Conservation (phyloP, 441 rosid species). For the Brassica hybrid region DNA sequence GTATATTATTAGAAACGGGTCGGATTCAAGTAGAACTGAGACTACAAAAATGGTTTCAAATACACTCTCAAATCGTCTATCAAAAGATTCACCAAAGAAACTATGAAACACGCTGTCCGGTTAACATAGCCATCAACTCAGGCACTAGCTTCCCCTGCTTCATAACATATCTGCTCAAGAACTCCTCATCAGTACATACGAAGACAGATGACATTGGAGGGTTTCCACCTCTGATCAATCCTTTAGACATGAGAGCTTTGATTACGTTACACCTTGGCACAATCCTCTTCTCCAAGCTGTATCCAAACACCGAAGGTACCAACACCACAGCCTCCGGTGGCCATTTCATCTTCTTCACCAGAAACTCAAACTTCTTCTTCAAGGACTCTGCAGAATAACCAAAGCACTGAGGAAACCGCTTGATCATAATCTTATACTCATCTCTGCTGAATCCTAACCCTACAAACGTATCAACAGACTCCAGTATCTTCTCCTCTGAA, state of each 20-base stretch:
- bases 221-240: conserved; percentile 33
- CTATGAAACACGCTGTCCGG: background rate
- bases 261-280: conserved; percentile 48
- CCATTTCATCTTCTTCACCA: conserved; percentile 44
- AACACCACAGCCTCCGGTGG: conserved; percentile 29
- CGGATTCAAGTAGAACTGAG: background rate
- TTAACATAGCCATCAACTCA: conserved; percentile 32
- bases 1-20: background rate
- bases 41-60: conserved; percentile 9
- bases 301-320: conserved; percentile 15
- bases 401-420: conserved; percentile 23
- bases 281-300: conserved; percentile 32
- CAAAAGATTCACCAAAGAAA: too few relatives aligned
- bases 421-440: conserved; percentile 14
- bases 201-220: conserved; percentile 37
- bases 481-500: conserved; percentile 41
- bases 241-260: conserved; percentile 37
- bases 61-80: background rate
- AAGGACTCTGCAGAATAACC: conserved; percentile 23
- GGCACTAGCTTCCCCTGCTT: conserved; percentile 36
- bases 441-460: conserved; percentile 32
- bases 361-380: conserved; percentile 38
- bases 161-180: conserved; percentile 30
- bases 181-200: conserved; percentile 17
- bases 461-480: conserved; percentile 19